Percentiles rank a stretch among this genome's conserved stretches.
These are phyloP conservation scores for Penicillium sp. DNA, from an alignment of 2,329 filamentous ascomycete genomes.

Conservation along the genomic window DNA sequence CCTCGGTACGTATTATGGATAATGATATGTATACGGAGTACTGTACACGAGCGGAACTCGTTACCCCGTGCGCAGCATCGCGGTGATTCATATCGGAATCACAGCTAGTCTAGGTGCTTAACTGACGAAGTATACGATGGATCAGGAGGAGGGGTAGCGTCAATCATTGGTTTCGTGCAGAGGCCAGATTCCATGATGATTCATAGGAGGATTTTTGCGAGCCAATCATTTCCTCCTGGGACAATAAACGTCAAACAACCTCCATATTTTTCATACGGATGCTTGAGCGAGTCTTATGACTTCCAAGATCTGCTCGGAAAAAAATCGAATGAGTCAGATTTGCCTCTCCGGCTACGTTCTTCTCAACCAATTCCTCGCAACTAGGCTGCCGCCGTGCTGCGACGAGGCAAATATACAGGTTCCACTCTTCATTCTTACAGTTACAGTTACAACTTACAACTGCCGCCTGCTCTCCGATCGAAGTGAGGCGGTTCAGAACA, in stretches of 20 bases:
- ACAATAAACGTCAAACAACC: no score
- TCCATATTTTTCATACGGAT: no score
- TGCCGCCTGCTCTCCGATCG: not conserved
- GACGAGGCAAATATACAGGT: not conserved
- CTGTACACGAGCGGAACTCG: not conserved
- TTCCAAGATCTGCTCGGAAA: no score
- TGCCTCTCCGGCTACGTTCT: no score
- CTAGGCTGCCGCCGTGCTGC: not conserved
- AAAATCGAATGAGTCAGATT: no score
- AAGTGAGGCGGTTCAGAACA: not conserved
- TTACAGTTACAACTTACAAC: not conserved
- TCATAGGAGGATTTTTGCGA: not conserved
- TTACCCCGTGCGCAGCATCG: not conserved
- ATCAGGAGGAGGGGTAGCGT: not conserved
- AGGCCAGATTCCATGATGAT: constrained; percentile 4
- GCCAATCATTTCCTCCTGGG: not conserved
- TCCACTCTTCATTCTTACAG: not conserved
- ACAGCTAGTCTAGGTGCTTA: no score
- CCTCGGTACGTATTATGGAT: no score
- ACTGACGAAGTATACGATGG: no score
- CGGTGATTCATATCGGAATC: not conserved
- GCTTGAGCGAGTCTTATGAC: no score
- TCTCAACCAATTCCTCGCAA: not conserved
- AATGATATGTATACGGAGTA: not conserved
- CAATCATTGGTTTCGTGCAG: not conserved